phyloP scores from a whole-genome alignment of 2,329 filamentous ascomycete genomes.

The Trichophyton simii region DNA sequence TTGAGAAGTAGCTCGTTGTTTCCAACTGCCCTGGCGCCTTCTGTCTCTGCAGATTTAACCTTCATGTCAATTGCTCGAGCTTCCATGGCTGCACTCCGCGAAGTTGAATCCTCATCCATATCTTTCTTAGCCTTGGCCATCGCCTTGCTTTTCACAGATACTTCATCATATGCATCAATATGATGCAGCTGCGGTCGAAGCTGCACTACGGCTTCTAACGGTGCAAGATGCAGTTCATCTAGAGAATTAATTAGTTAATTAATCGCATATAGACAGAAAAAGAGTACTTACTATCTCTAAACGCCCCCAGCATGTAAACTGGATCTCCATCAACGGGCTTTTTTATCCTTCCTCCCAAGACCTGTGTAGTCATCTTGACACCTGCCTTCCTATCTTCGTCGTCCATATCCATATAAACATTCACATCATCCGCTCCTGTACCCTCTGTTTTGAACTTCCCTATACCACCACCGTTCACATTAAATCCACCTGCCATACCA shows the following conservation, averaged over 20 bases:
- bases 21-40: slow-evolving; percentile 49
- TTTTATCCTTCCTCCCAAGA: slow-evolving; percentile 68
- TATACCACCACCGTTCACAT: slow-evolving; percentile 25
- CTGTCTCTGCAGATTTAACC: slow-evolving; percentile 62
- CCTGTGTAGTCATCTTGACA: slow-evolving; percentile 60
- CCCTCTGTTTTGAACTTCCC: slow-evolving; percentile 12
- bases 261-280: slow-evolving; percentile 9
- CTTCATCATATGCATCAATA: slow-evolving; percentile 69
- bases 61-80: slow-evolving; percentile 76
- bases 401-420: slow-evolving; percentile 10
- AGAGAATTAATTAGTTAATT: slow-evolving; percentile 23
- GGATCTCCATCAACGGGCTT: slow-evolving; percentile 57
- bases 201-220: slow-evolving; percentile 69
- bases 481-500: slow-evolving; percentile 62
- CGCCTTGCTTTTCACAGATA: slow-evolving; percentile 30
- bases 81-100: slow-evolving; percentile 36
- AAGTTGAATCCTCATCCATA: slow-evolving; percentile 30
- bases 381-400: slow-evolving; percentile 27
- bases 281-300: slow-evolving; percentile 54
- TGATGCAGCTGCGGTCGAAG: slow-evolving; percentile 88
- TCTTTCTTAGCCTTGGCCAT: slow-evolving; percentile 26
- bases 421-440: neutral
- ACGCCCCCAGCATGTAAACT: slow-evolving; percentile 82
- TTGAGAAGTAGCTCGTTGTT: slow-evolving; percentile 70
- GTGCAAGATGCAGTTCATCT: slow-evolving; percentile 75